phyloP scores from a whole-genome alignment of 768 basidiomycete species.

The Lactifluus echinatus region DNA sequence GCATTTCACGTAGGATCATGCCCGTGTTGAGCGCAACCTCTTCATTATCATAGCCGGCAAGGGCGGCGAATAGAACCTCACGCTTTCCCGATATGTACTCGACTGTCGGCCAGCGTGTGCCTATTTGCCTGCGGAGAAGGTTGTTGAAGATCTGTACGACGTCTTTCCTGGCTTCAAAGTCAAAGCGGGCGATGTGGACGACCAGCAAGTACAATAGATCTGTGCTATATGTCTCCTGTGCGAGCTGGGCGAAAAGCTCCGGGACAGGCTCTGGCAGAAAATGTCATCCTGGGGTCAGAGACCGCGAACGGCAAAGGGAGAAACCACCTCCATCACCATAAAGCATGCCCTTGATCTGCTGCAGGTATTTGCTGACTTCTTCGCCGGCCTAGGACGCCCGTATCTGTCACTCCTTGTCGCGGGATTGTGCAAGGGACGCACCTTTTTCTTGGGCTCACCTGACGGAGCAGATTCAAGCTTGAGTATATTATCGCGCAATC shows the following conservation, averaged over 20 bases:
- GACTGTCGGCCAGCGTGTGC: slow-evolving; percentile 90
- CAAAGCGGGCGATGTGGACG: slow-evolving; percentile 73
- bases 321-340: slow-evolving; percentile 75
- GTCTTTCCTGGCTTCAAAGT: slow-evolving; percentile 89
- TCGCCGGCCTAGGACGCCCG: slow-evolving; percentile 59
- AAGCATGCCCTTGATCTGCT: slow-evolving; percentile 82
- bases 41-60: slow-evolving; percentile 91
- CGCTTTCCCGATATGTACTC: slow-evolving; percentile 80
- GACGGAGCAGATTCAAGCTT: slow-evolving; percentile 67
- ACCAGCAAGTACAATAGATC: slow-evolving; percentile 80
- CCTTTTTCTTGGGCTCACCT: slow-evolving; percentile 78
- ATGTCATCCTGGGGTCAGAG: slow-evolving; percentile 3
- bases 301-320: background rate
- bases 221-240: slow-evolving; percentile 90
- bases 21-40: slow-evolving; percentile 96
- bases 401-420: background rate
- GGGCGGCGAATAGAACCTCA: slow-evolving; percentile 71
- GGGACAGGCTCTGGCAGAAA: slow-evolving; percentile 65
- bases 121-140: slow-evolving; percentile 84
- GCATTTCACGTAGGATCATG: slow-evolving; percentile 96
- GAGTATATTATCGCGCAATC: slow-evolving; percentile 69
- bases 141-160: slow-evolving; percentile 86
- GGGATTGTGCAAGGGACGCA: slow-evolving; percentile 27
- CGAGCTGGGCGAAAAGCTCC: slow-evolving; percentile 87
- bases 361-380: slow-evolving; percentile 81